Base-by-base conservation (phyloP, 2,329 filamentous ascomycete species). In the Pseudogymnoascus sp. region DNA sequence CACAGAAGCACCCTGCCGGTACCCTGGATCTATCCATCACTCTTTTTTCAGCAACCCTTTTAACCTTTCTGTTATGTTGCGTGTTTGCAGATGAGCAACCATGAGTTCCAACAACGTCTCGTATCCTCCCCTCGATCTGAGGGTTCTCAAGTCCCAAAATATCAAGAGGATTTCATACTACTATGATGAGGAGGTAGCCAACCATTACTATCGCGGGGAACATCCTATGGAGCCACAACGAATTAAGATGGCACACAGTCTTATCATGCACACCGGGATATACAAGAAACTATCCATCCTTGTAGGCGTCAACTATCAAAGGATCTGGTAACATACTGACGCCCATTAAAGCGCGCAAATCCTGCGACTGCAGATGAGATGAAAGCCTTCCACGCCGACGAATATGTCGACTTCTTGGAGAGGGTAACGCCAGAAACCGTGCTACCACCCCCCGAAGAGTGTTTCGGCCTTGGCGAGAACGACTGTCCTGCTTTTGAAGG, bases 221-320 rank as follows among this genome's bases (percentile, higher is more conserved):
- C 95, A 99, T 79, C 95, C 95, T 43, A 99, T 99, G 95, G 99
- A 99, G 77, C 95, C 95, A 66, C 96, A 96, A 84, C 88, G 95
- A 18, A 88, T 99, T 71, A 91, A 93, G 18, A 79, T 99, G 68
- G 95, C 95, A 59, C 96, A 99, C 76, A 95, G 96, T 72, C 83
- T 99, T 69, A 92, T 99, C 63, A 89, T 97, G 82, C 92, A 95
- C 64, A 97, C 97, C 78, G 91, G 93, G 65, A 85, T 97, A 66
- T 96, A 97, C 76, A 89, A 95, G 75, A 93, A 93, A 71, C 96
- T 99, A 88, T 93, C 97, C 75, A 88, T 96, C 49, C 97, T 96
- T 74, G 88, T 95, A 72, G 82, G 93, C 75, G 73, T 16, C n/a
- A 40, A 34, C 9, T 8, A 18, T 28, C 23, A 28, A 21, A 6